Base-by-base conservation (phyloP, 257 asterid genomes). In the Scutellaria barbata region DNA sequence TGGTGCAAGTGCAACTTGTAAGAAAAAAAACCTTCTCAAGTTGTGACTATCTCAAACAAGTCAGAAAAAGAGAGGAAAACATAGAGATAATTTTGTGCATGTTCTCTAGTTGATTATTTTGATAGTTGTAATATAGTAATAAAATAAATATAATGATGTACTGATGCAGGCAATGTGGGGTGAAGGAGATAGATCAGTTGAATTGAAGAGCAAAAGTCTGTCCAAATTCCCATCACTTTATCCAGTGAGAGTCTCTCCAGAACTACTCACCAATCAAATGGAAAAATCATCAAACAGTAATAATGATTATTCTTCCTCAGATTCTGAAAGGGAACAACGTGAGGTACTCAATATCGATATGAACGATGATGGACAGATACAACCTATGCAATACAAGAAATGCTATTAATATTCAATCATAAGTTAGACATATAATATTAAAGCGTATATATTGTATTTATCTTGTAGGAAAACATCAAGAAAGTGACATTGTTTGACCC, bases 81-180 rank as follows among this genome's bases (percentile, higher is more conserved):
- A 30, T 30, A 30, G 35, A 30, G 4, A 30, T 30, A 30, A 2
- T 30, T 4, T 30, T 30, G 35, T 30, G 35, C 35, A 0, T 2
- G 3, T 30, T 30, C 3, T 30, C 35, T 30, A 30, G 35, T 30
- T 0, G 5, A 30, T 30, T 4, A 3, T 30, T 30, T 30, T 30
- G 35, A 5, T 30, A 30, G 35, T 3, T 30, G 1, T 22, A 22
- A 22, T 22, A 22, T 22, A 1, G 2, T 22, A 22, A 30, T 30
- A 30, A 30, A 30, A 30, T 30, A 30, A 30, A 30, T 30, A 30
- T 1, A 57, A 30, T 11, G 35, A 61, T 39, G 4, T 37, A 10
- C 8, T 16, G 10, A 51, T 80, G 83, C 86, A 84, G 95, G 91
- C 96, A 76, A 84, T 87, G 41, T 91, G 97, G 97, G 69, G 68